Base-by-base conservation (phyloP, 176 grass and related monocot species). In the Ampelocalamus luodianensis region DNA sequence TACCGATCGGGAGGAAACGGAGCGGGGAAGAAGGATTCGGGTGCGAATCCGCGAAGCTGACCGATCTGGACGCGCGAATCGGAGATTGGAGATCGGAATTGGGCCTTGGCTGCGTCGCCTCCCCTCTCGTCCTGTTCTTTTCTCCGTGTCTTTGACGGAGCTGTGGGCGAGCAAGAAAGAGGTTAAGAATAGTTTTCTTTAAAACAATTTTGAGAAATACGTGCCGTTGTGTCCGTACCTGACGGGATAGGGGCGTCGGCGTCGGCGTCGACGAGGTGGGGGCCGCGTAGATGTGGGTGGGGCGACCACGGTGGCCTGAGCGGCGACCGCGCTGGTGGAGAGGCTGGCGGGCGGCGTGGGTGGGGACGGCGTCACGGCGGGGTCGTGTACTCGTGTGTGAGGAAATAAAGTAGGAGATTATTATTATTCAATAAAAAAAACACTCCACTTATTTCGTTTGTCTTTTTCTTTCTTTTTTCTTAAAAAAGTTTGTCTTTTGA, bases 141-240 rank as follows among this genome's bases (percentile, higher is more conserved):
- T 79, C 84, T 36, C 66, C 43, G 66, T 72, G 54, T 51, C 66
- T 71, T 63, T 79, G 66, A 86, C 54, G 65, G 17, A 8, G 50
- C 50, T 2, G 16, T 53, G 50, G 5, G 5, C 17, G 51, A 17
- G 16, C 1, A 2, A 56, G 54, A 10, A 10, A 23, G 15, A 59
- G 14, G 7, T 23, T 59, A 22, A 59, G 56, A 23, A 11, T 23
- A 23, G 56, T 59, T n/a, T 23, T 59, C 56, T 23, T 59, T 24
- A 23, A 3, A 23, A 10, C 10, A 4, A 54, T 44, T 44, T 3
- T 10, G 22, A 59, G 56, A 55, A 59, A 59, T 10, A 3, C 56
- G 22, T 23, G 56, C 56, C 56, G 22, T 59, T 23, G 22, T 23
- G 8, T 23, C 20, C 56, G 22, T 59, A 23, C 56, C 56, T 59